Base-by-base conservation (phyloP, 768 basidiomycete species). In the Lentinula lateritia region DNA sequence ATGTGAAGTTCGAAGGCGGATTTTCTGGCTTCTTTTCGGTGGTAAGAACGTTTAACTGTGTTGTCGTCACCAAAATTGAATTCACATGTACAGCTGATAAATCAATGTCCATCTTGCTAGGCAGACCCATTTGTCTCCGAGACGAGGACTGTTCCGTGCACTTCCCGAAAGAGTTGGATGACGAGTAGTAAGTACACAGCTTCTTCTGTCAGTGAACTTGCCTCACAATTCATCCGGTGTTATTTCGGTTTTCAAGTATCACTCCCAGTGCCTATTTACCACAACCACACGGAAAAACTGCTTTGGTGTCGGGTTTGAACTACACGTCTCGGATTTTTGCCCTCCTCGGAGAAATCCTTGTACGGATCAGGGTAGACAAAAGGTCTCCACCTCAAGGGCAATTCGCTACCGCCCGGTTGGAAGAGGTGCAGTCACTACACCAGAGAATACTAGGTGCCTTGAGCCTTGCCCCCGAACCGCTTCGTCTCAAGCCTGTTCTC, bases 61-160 rank as follows among this genome's bases (percentile, higher is more conserved):
- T 62, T 43, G 62, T 52, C 57, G 60, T 41, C 52, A 50, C 62
- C 58, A 43, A 55, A 58, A 43, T 46, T 56, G 55, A 53, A 61
- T 66, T n/a, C 41, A 39, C 36, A 59, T 55, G 45, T 54, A 59
- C 69, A 92, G 92, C 92, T 64, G 94, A 95, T 72, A 93, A 93
- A 74, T 93, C 92, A 16, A 90, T 89, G 88, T 89, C 90, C 52
- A 89, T 93, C 66, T 77, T 94, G 45, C 79, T 93, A 50, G 91
- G 90, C 16, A 81, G 93, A 62, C 92, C 92, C 42, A 91, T 94
- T 64, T 91, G 87, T 72, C 78, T 95, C 68, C 83, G 91, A 58
- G 92, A 94, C 68, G 94, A 95, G 71, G 93, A 96, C 72, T 94
- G 92, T 73, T 92, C 91, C 8, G 84, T 92, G 2, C 87, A 92